Conservation (phyloP, 2,329 filamentous ascomycete genomes). For the Aspergillus tanneri region DNA sequence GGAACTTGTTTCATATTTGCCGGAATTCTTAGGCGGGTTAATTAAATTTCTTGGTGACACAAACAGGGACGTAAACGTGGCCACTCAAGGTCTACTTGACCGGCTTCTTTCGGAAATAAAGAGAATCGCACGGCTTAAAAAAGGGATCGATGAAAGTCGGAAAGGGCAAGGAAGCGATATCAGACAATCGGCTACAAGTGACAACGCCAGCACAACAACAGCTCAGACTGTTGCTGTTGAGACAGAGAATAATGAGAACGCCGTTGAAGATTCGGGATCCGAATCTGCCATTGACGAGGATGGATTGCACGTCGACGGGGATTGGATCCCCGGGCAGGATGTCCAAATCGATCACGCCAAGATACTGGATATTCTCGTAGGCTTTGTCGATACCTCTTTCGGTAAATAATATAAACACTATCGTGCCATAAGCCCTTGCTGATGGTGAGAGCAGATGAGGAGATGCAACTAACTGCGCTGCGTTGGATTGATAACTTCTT, state of each 20-base stretch:
- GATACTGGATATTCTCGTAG: conserved; percentile 87
- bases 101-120: conserved; percentile 92
- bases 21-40: conserved; percentile 84
- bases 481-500: conserved; percentile 96
- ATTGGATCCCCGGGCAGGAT: conserved; percentile 97
- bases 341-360: conserved; percentile 90
- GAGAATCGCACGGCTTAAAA: conserved; percentile 88
- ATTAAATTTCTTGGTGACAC: conserved; percentile 90
- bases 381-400: conserved; percentile 78
- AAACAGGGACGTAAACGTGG: conserved; percentile 90
- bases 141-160: conserved; percentile 82
- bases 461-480: conserved; percentile 84
- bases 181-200: conserved; percentile 68
- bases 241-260: conserved; percentile 54
- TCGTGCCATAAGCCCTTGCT: not conserved
- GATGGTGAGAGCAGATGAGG: conserved; percentile 63
- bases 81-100: conserved; percentile 84
- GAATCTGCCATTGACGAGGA: conserved; percentile 53
- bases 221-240: conserved; percentile 44
- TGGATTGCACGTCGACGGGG: conserved; percentile 69
- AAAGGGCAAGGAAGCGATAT: conserved; percentile 66
- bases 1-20: conserved; percentile 88
- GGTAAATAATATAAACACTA: conserved; percentile 49
- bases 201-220: conserved; percentile 61
- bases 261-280: conserved; percentile 50